phyloP scores from a whole-genome alignment of 441 rosid genomes.

The Francoa sonchifolia region DNA sequence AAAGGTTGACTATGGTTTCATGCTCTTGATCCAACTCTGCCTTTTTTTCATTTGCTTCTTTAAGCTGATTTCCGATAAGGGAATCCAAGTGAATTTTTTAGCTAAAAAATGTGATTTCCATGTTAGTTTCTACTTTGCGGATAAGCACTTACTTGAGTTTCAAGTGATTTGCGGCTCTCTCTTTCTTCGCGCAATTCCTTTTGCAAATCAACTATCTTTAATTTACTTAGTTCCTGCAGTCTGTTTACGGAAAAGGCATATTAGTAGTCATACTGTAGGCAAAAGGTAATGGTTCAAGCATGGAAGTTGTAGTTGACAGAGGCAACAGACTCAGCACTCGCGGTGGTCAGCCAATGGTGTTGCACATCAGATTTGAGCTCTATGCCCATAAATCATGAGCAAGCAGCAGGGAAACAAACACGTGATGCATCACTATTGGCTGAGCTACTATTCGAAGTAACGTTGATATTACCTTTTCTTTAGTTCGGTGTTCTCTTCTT shows the following conservation, averaged over 20 bases:
- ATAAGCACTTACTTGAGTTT: conserved; percentile 25
- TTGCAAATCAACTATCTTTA: conserved; percentile 3
- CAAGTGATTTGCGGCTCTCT: conserved; percentile 17
- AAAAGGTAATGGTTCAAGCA: too few relatives aligned
- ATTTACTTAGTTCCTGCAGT: conserved; percentile 6
- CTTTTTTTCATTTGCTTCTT: conserved; percentile 13
- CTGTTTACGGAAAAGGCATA: background rate
- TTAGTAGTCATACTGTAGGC: background rate
- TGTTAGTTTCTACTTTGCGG: background rate
- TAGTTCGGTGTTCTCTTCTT: conserved; percentile 11
- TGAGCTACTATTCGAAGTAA: background rate
- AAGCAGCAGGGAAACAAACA: too few relatives aligned
- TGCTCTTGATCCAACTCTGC: conserved; percentile 16
- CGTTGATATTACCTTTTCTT: conserved; percentile 10
- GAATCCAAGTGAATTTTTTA: background rate
- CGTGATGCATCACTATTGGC: background rate
- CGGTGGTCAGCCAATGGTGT: too few relatives aligned
- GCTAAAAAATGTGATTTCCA: background rate
- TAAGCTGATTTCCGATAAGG: conserved; percentile 13
- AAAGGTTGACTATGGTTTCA: conserved; percentile 39
- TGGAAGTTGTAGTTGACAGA: too few relatives aligned
- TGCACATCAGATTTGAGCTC: too few relatives aligned
- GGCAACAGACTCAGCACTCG: too few relatives aligned
- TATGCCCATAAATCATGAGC: too few relatives aligned
- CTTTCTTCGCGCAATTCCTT: conserved; percentile 17